These are phyloP conservation scores for Diaporthe longicolla DNA, from an alignment of 2,329 filamentous ascomycete species.

Conservation along the genomic window DNA sequence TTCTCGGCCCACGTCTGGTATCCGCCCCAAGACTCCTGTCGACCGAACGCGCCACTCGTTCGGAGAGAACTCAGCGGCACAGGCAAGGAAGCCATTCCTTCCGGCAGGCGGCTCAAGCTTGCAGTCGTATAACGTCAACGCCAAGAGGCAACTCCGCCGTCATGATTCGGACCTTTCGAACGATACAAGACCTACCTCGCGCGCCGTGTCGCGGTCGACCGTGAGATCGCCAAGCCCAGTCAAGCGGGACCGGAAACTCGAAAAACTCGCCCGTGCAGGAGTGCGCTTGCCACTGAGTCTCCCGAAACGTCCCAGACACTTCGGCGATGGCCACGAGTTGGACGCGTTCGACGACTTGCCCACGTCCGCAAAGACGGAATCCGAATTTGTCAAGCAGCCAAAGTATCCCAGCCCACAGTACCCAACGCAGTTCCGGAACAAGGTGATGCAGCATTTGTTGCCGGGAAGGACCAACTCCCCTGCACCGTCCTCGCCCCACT, in stretches of 20 bases:
- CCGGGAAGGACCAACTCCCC: slow-evolving; percentile 68
- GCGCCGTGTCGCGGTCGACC: slow-evolving; percentile 69
- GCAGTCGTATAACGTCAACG: slow-evolving; percentile 79
- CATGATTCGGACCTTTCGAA: slow-evolving; percentile 83
- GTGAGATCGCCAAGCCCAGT: slow-evolving; percentile 74
- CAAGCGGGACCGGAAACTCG: slow-evolving; percentile 57
- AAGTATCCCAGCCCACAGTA: slow-evolving; percentile 71
- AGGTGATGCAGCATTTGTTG: slow-evolving; percentile 67
- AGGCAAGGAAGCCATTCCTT: slow-evolving; percentile 79
- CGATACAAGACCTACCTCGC: slow-evolving; percentile 70
- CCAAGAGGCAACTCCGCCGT: slow-evolving; percentile 83
- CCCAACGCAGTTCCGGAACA: slow-evolving; percentile 72
- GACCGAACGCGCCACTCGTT: slow-evolving; percentile 69
- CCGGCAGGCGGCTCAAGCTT: slow-evolving; percentile 78
- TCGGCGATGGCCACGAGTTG: slow-evolving; percentile 92
- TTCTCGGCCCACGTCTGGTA: slow-evolving; percentile 63
- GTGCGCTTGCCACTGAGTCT: slow-evolving; percentile 79
- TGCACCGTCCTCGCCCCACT: slow-evolving; percentile 63
- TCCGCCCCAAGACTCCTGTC: slow-evolving; percentile 79
- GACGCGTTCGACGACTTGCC: slow-evolving; percentile 96
- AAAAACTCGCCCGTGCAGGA: slow-evolving; percentile 60
- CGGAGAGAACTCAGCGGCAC: slow-evolving; percentile 64
- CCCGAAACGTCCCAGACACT: slow-evolving; percentile 78
- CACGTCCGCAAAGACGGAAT: slow-evolving; percentile 86
- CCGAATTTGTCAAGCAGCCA: slow-evolving; percentile 85